phyloP scores from a whole-genome alignment of 495 filamentous ascomycete genomes.

The Lichina pygmaea region DNA sequence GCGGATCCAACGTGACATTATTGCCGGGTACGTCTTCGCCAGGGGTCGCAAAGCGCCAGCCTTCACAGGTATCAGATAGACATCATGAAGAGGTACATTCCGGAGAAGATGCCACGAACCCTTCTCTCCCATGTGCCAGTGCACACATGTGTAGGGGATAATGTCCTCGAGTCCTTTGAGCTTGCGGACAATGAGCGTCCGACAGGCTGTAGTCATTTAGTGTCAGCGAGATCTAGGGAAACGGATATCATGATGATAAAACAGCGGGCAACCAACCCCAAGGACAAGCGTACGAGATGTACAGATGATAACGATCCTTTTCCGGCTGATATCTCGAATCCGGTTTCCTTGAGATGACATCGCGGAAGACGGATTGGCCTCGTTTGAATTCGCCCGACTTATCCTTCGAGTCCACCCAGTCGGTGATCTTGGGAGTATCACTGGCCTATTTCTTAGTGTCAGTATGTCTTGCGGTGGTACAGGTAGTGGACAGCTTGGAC shows the following conservation, averaged over 20 bases:
- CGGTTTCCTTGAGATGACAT: slow-evolving; percentile 36
- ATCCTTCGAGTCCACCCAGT: slow-evolving; percentile 54
- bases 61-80: background rate
- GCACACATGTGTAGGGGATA: slow-evolving; percentile 35
- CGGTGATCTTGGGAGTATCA: slow-evolving; percentile 29
- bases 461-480: too few species aligned
- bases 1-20: slow-evolving; percentile 2
- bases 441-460: too few species aligned
- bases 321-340: slow-evolving; percentile 38
- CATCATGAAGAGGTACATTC: background rate
- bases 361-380: slow-evolving; percentile 39
- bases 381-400: slow-evolving; percentile 78
- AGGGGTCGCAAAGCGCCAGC: slow-evolving; percentile 4
- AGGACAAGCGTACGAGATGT: slow-evolving; percentile 48
- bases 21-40: slow-evolving; percentile 1
- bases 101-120: slow-evolving; percentile 13
- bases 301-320: slow-evolving; percentile 42
- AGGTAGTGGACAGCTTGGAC: too few species aligned
- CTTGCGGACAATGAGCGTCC: slow-evolving; percentile 36
- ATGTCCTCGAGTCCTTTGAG: slow-evolving; percentile 42
- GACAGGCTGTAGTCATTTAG: slow-evolving; percentile 20
- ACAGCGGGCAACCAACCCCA: slow-evolving; percentile 22
- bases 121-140: slow-evolving; percentile 38
- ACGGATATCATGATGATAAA: background rate
- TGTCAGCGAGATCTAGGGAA: slow-evolving; percentile 1